Evolutionary conservation across 768 basidiomycete genomes (phyloP), one percentile per base, ranked within the genome.

Genomic region (Glaciozyma antarctica): DNA sequence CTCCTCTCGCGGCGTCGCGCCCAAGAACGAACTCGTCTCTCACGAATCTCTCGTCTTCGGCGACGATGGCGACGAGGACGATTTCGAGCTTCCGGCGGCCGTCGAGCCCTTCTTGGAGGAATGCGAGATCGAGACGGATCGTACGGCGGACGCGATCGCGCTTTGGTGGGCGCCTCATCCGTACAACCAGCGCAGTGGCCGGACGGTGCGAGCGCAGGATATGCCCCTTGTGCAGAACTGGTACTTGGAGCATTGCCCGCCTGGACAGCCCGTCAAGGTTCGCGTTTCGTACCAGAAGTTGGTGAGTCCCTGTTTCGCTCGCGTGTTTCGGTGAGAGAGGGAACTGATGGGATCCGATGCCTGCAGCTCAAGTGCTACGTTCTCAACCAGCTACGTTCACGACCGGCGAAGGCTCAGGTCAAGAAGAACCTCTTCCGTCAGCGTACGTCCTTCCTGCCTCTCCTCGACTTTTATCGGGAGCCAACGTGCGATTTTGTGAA

Each of bases 101-200:
- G 73, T 92, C 4, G 79, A 81, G 61, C 89, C 93, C 9, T 97
- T 97, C 81, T 78, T 99, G 19, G 84, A 85, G 19, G 76, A 95
- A 5, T 64, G 62, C 12, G 70, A 70, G 44, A 51, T 73, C 48
- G 90, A 92, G 79, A 92, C 85, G 68, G 90, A 94, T 68, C 77
- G 90, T 48, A 97, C 93, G 19, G 91, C 93, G 5, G 95, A 99
- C 74, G 93, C 89, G 38, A 95, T 99, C 70, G 93, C 90, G 3
- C 81, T 99, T 24, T 99, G 92, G 90, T 97, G 93, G 91, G 90
- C 95, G 0, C 92, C 93, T 22, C 91, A 92, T 69, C 95, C 95
- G 4, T 98, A 98, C 76, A 87, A 85, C 73, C 85, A 90, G 60
- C 85, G 95, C 48, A 90, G 88, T 32, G 95, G 95, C 0, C 83